Base-by-base conservation (phyloP, 2,329 filamentous ascomycete species). In the Fusarium oligoseptatum region DNA sequence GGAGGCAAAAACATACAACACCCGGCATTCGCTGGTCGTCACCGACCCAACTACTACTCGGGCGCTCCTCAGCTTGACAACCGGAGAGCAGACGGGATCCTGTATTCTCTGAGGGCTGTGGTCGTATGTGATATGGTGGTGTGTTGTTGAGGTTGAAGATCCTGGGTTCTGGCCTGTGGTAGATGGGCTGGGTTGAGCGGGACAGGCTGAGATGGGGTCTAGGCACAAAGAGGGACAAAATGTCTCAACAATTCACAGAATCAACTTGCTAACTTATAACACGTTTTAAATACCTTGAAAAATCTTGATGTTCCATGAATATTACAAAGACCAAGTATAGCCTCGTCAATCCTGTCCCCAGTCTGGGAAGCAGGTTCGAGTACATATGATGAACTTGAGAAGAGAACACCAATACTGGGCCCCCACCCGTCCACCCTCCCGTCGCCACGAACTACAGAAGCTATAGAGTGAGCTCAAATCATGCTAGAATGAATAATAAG, bases 31-130 rank as follows among this genome's bases (percentile, higher is more conserved):
- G 60, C 52, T 68, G 52, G 39, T 68, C 66, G 66, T 64, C 61
- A 68, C 61, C 66, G 60, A 68, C 66, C 61, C 66, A 68, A 55
- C 55, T 68, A 65, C 61, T 60, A 68, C 61, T 66, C 62, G 39
- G 48, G 55, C 43, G 66, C 61, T 66, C 55, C 66, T 60, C 22
- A 66, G 55, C 61, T 58, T 56, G 61, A 60, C 66, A 32, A 37
- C 55, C 32, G 39, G 66, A 68, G 66, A 65, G 60, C 52, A 66
- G 32, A 66, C 55, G 55, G 55, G 66, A 66, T 60, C 62, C 43
- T 50, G 41, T 68, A 65, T 45, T 68, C n/a, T 68, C 37, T 65
- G 45, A 61, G 48, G 57, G 56, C 32, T 66, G 20, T 66, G 67
- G 45, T 41, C 62, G 32, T 67, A 64, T 67, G 65, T 64, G 50